Conservation (phyloP, 192 early-diverging fungal species). For the Umbelopsis vinacea region DNA sequence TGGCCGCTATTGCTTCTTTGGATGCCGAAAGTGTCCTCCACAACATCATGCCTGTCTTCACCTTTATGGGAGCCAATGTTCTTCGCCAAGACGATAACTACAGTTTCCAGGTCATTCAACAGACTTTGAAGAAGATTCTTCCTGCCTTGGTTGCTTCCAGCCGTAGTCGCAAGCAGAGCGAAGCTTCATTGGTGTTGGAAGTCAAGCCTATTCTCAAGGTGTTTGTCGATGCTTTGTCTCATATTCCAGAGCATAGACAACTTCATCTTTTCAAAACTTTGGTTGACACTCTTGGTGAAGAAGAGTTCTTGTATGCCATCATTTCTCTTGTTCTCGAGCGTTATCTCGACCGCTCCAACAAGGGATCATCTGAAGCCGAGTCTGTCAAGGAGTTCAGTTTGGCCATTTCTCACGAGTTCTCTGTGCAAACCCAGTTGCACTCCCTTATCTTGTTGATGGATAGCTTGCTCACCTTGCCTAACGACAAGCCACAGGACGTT, state of each 20-base stretch:
- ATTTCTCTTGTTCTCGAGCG: slow-evolving; percentile 76
- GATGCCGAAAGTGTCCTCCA: slow-evolving; percentile 86
- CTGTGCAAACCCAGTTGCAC: slow-evolving; percentile 66
- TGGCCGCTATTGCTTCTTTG: slow-evolving; percentile 83
- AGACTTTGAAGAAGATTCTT: slow-evolving; percentile 85
- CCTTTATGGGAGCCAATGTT: slow-evolving; percentile 96
- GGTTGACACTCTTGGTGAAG: slow-evolving; percentile 77
- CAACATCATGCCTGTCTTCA: slow-evolving; percentile 97
- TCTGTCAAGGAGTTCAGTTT: slow-evolving; percentile 77
- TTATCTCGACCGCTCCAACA: slow-evolving; percentile 56
- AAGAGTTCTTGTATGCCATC: slow-evolving; percentile 74
- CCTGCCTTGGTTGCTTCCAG: slow-evolving; percentile 73
- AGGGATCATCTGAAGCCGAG: slow-evolving; percentile 61
- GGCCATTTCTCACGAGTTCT: slow-evolving; percentile 71
- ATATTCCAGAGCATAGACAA: slow-evolving; percentile 93
- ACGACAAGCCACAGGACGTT: slow-evolving; percentile 47
- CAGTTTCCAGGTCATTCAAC: slow-evolving; percentile 93
- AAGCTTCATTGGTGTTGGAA: slow-evolving; percentile 43
- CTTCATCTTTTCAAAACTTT: slow-evolving; percentile 85
- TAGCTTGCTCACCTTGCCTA: slow-evolving; percentile 56
- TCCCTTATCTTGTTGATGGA: slow-evolving; percentile 64
- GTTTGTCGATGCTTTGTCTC: slow-evolving; percentile 89
- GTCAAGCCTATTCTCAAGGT: slow-evolving; percentile 83
- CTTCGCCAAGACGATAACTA: slow-evolving; percentile 96
- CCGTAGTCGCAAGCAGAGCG: slow-evolving; percentile 37